These are phyloP conservation scores for Prunus padus DNA, from an alignment of 306 rosid species.

Conservation along the genomic window DNA sequence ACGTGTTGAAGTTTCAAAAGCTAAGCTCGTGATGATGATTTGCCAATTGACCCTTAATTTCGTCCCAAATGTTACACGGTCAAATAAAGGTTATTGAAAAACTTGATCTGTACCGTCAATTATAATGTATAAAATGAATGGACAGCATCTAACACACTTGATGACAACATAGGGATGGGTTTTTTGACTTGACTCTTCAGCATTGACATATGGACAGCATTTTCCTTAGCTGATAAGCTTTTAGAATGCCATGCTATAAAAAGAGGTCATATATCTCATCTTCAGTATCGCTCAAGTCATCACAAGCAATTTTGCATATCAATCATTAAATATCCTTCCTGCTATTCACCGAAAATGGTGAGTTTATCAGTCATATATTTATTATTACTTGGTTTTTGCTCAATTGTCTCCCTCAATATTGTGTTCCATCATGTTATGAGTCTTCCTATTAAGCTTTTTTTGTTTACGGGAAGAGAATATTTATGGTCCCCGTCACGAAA, in stretches of 20 bases:
- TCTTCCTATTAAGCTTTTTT: too few relatives aligned
- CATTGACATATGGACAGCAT: background rate
- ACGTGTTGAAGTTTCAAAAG: too few relatives aligned
- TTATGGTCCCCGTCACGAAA: too few relatives aligned
- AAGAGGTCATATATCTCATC: background rate
- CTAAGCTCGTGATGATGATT: too few relatives aligned
- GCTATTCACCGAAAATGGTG: background rate
- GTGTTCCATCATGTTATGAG: too few relatives aligned
- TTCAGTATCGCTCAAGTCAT: too few relatives aligned
- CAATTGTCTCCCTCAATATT: too few relatives aligned
- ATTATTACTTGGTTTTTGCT: background rate
- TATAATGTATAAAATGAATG: constrained; percentile 14
- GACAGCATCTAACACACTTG: constrained; percentile 10
- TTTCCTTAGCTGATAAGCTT: background rate
- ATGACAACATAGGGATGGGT: constrained; percentile 14
- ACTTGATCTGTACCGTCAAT: constrained; percentile 35
- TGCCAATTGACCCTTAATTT: too few relatives aligned
- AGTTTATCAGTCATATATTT: background rate
- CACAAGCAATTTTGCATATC: background rate
- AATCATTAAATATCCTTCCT: background rate
- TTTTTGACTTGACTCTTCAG: background rate
- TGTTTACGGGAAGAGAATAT: too few relatives aligned
- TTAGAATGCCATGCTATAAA: background rate
- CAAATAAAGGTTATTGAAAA: background rate
- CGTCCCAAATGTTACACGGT: background rate